Evolutionary conservation across 2,329 filamentous ascomycete genomes (phyloP).

Genomic region (Trichoderma sp.): DNA sequence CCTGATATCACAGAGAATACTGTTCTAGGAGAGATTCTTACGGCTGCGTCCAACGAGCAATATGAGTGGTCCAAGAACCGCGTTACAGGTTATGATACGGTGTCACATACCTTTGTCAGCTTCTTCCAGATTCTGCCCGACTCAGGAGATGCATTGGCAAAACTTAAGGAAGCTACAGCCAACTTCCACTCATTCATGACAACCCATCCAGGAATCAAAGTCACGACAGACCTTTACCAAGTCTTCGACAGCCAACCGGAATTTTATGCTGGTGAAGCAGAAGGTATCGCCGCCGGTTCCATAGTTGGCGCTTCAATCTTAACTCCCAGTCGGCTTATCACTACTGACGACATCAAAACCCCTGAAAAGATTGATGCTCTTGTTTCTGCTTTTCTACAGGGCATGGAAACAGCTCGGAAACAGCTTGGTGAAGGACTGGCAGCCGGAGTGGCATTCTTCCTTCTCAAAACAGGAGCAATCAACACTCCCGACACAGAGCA

Average conservation of each 20-base stretch:
- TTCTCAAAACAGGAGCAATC: too few relatives aligned
- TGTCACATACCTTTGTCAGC: neutral
- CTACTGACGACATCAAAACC: neutral
- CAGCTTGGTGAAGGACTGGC: too few relatives aligned
- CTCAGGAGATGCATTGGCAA: neutral
- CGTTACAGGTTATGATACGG: neutral
- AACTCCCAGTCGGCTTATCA: neutral
- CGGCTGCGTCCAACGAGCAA: neutral
- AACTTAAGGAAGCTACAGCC: neutral
- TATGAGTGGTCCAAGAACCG: neutral
- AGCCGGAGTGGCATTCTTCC: too few relatives aligned
- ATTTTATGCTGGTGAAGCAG: neutral
- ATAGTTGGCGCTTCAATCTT: neutral
- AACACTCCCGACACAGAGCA: too few relatives aligned
- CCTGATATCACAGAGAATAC: neutral
- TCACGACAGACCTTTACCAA: neutral
- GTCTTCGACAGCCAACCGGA: neutral
- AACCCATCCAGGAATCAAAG: neutral
- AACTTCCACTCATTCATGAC: neutral
- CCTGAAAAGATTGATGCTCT: too few relatives aligned
- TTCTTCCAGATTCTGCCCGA: neutral
- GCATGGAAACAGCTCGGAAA: too few relatives aligned
- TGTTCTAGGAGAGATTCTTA: neutral
- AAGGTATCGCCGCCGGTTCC: neutral
- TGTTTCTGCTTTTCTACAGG: too few relatives aligned